A percentile compares a stretch with the other conserved stretches of the same genome.
Conservation (phyloP, 2,329 filamentous ascomycete species). For the Apiospora rasikravindrae region DNA sequence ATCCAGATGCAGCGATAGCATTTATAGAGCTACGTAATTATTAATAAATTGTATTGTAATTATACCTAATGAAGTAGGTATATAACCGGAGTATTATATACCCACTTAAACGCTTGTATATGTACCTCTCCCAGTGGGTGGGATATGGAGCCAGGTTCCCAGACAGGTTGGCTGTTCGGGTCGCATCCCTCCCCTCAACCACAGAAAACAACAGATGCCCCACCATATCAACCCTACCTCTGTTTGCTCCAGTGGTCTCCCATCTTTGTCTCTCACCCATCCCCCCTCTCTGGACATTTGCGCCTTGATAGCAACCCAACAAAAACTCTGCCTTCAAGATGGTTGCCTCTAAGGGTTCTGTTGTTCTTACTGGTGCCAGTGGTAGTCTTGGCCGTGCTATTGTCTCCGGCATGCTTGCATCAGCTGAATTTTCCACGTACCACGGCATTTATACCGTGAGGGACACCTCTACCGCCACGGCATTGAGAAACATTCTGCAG, state of each 20-base stretch:
- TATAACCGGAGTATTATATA: too few relatives aligned
- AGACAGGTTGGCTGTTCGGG: too few relatives aligned
- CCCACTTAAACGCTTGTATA: too few relatives aligned
- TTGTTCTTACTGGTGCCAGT: slow-evolving; percentile 27
- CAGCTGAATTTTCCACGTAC: slow-evolving; percentile 27
- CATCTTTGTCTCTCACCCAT: neutral
- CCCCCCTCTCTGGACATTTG: neutral
- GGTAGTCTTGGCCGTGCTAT: slow-evolving; percentile 26
- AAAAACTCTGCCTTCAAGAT: neutral
- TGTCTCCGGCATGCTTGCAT: slow-evolving; percentile 25
- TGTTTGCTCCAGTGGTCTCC: neutral
- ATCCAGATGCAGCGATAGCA: too few relatives aligned
- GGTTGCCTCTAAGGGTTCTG: slow-evolving; percentile 21
- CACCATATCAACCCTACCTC: too few relatives aligned
- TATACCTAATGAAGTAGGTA: too few relatives aligned
- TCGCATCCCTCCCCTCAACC: too few relatives aligned
- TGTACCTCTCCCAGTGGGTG: too few relatives aligned
- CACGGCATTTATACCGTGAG: slow-evolving; percentile 30
- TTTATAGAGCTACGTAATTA: too few relatives aligned
- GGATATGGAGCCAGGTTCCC: too few relatives aligned
- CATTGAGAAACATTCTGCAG: neutral
- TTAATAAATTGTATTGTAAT: too few relatives aligned
- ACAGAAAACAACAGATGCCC: too few relatives aligned
- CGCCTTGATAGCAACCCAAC: neutral
- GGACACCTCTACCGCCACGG: neutral